Base-by-base conservation (phyloP, 2,329 filamentous ascomycete species). In the Talaromyces rugulosus region DNA sequence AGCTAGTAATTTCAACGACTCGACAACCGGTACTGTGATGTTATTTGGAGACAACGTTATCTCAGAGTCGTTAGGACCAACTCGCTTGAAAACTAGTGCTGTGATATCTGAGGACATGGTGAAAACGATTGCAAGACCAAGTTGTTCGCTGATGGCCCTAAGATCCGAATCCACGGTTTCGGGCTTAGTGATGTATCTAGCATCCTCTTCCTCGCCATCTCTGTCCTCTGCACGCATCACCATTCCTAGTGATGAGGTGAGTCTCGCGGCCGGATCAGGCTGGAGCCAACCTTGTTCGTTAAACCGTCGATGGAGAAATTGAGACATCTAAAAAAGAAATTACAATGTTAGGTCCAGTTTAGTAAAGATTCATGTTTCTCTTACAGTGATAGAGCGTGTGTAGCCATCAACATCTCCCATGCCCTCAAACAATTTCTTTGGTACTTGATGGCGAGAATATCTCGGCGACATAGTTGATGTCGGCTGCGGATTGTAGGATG, bases 21-120 rank as follows among this genome's bases (percentile, higher is more conserved):
- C 60, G 11, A 62, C 56, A 31, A 62, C 56, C 3, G 60, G 60
- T 9, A 62, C 60, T 8, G 60, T 62, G 16, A 59, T 62, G 30
- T 59, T 62, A 9, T 62, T 56, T 11, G 60, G 60, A 42, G 60
- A 59, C 16, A 62, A 18, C 14, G 60, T 62, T 14, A 62, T 51
- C 40, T 62, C 60, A 14, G 60, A 55, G 30, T 62, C 60, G 9
- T 30, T 59, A 16, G 58, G 54, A 14, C 60, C 60, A 30, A 62
- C 55, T n/a, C 60, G 51, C 42, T 62, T 62, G 18, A 62, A 62
- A 42, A 62, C 36, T 23, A 62, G 55, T 31, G 60, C 40, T 18
- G 60, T 62, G 40, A 62, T 62, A 33, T 62, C 60, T 14, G 60
- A 62, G 1, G 60, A 62, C 60, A 62, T 62, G 5, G 60, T 62